Conservation (phyloP, 495 filamentous ascomycete genomes). For the Penicillium samsonianum region DNA sequence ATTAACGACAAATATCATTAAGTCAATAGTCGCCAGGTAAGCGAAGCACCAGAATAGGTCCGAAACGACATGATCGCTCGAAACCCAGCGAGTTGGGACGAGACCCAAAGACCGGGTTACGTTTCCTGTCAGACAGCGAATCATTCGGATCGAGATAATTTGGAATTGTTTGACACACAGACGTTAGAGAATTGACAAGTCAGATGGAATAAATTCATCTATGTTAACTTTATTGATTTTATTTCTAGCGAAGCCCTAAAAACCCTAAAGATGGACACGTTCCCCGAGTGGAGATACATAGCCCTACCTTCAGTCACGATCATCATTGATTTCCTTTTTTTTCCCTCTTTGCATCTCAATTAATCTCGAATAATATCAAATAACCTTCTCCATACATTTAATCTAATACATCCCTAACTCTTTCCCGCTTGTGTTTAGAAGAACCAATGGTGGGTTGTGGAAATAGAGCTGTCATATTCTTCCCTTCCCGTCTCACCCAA, state of each 20-base stretch:
- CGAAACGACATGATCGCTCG: slow-evolving; percentile 33
- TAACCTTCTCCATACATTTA: not conserved
- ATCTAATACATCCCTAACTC: not conserved
- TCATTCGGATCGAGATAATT: slow-evolving; percentile 22
- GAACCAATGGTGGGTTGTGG: slow-evolving; percentile 9
- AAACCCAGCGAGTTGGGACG: slow-evolving; percentile 38
- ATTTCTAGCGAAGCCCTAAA: slow-evolving; percentile 9
- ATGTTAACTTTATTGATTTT: slow-evolving; percentile 5
- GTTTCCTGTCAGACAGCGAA: slow-evolving; percentile 39
- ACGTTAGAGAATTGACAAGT: slow-evolving; percentile 27
- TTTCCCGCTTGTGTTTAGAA: not conserved
- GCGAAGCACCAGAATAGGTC: slow-evolving; percentile 12
- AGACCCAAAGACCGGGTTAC: slow-evolving; percentile 41
- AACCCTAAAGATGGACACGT: slow-evolving; percentile 5
- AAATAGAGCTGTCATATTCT: slow-evolving; percentile 48
- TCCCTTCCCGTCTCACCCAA: slow-evolving; percentile 25
- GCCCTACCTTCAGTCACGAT: slow-evolving; percentile 6
- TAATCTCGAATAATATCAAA: not conserved
- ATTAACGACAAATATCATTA: not conserved
- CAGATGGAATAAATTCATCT: slow-evolving; percentile 11
- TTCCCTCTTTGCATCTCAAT: too few species aligned
- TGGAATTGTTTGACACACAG: slow-evolving; percentile 29
- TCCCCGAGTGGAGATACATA: slow-evolving; percentile 5
- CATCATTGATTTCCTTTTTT: not conserved
- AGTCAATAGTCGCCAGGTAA: not conserved